Evolutionary conservation across 2,329 filamentous ascomycete genomes (phyloP).

Genomic region (Fusarium nelsonii): DNA sequence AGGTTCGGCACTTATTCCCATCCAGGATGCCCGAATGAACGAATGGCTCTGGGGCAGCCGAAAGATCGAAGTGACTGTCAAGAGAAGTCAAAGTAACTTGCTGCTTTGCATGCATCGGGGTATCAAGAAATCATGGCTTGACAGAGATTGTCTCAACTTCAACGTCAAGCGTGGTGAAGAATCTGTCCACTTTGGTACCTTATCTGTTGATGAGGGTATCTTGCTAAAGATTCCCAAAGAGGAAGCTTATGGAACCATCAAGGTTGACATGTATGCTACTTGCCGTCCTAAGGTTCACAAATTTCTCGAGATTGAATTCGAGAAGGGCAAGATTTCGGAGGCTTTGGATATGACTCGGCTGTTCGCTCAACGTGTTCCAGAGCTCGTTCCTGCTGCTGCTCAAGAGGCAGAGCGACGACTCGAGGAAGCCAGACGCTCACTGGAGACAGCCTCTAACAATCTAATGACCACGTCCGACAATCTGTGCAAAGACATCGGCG

Average conservation of each 20-base stretch:
- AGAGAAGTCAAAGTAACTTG: slow-evolving; percentile 61
- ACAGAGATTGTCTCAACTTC: slow-evolving; percentile 68
- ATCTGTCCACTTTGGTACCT: slow-evolving; percentile 63
- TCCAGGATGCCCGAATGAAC: slow-evolving; percentile 48
- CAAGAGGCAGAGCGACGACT: slow-evolving; percentile 55
- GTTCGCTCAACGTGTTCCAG: slow-evolving; percentile 58
- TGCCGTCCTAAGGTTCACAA: slow-evolving; percentile 72
- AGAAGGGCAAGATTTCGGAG: slow-evolving; percentile 60
- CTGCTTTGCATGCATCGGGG: slow-evolving; percentile 65
- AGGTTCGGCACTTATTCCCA: slow-evolving; percentile 48
- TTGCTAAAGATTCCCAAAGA: slow-evolving; percentile 64
- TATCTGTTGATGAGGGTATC: slow-evolving; percentile 63
- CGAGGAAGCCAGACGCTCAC: slow-evolving; percentile 52
- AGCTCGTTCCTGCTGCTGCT: slow-evolving; percentile 56
- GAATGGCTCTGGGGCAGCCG: slow-evolving; percentile 54
- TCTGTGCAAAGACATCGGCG: slow-evolving; percentile 42
- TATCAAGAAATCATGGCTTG: slow-evolving; percentile 66
- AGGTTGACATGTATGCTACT: slow-evolving; percentile 69
- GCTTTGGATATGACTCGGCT: slow-evolving; percentile 60
- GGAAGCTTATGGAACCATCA: slow-evolving; percentile 69
- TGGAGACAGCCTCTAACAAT: slow-evolving; percentile 50
- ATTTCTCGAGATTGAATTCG: slow-evolving; percentile 71
- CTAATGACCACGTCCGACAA: slow-evolving; percentile 49
- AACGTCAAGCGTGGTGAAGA: slow-evolving; percentile 64
- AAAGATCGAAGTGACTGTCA: slow-evolving; percentile 50